Evolutionary conservation across 352 stramenopile genomes (phyloP), one percentile per base, ranked within the genome.

Genomic region (Phytophthora parvispora): DNA sequence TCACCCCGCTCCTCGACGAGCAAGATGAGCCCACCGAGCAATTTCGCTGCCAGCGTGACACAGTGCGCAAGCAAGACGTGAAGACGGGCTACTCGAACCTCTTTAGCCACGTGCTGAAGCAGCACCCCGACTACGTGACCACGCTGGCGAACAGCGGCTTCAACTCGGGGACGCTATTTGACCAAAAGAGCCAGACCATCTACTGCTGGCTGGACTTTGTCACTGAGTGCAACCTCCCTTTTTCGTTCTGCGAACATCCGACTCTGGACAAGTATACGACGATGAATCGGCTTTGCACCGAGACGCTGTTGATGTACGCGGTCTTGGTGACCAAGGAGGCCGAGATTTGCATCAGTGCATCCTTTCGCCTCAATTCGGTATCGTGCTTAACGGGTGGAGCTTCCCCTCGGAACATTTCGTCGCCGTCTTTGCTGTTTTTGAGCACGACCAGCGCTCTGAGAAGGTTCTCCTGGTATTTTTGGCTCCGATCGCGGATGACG

Each of bases 1-100:
- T 52, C 45, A 64, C 40, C 12, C 20, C 32, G 15, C 2, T 69
- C 4, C 18, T 53, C 7, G 53, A 69, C 34, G 43, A 16, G 9
- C 45, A 59, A 54, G 45, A 64, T 40, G 53, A 69, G 34, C 53
- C 43, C 16, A 64, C 53, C 1, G 15, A n/a, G 13, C 42, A 42
- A 12, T 64, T 64, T 40, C 32, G 45, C 25, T 64, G 53, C 47
- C 53, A 52, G 52, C 54, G 53, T n/a, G 24, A 0, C 2, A 16
- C n/a, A 6, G 27, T 64, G 6, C 4, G 31, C 12, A 64, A 59
- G 20, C 53, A 69, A 64, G 34, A 58, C 1, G 3, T 18, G 2
- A 48, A 51, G 4, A 59, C 45, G 6, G 38, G 53, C 43, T 55
- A 69, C 31, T 48, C 20, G 25, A 69, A 64, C 45, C 45, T 69